Evolutionary conservation across 2,329 filamentous ascomycete genomes (phyloP), one percentile per base, ranked within the genome.

Genomic region (Knufia petricola): DNA sequence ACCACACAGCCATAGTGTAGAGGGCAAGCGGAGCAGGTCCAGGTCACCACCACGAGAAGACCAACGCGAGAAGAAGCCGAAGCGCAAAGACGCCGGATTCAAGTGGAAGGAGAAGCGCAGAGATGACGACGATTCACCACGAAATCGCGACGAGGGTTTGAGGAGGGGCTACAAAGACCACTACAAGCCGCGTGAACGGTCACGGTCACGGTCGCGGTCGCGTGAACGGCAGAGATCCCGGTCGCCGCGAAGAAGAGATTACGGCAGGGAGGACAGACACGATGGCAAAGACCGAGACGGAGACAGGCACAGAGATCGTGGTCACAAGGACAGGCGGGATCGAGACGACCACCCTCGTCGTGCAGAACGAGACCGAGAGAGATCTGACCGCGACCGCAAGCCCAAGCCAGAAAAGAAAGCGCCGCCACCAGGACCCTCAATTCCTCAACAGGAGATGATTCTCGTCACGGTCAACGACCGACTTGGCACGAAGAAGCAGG

Each of bases 381-480:
- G 59, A 34, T 56, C 58, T 38, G 59, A 19, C 55, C 55, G 24
- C 53, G 39, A 36, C 54, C 58, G 58, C 28, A 56, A 62, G 44
- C 55, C 54, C 51, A 56, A 60, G 9, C 19, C 28, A 45, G 68
- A 69, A 47, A 63, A 63, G 53, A 59, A 60, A n/a, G 57, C 64
- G 8, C 53, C 62, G 6, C 53, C 64, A 24, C 61, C 69, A 6
- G 61, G 65, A 52, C 66, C 63, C 32, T 12, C 6, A 28, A n/a
- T n/a, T n/a, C 26, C 26, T 12, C 68, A 73, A 4, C 84, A 94
- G 62, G 83, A 87, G 49, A 94, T 95, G 84, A 95, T 96, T 57
- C 79, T 94, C 45, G 89, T 96, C 15, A 81, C 90, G 60, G 81
- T 96, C 62, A 96, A 96, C 64, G 90, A 96, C 66, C 79, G 90